These are phyloP conservation scores for Phytophthora melonis DNA, from an alignment of 352 stramenopile genomes.

Conservation along the genomic window DNA sequence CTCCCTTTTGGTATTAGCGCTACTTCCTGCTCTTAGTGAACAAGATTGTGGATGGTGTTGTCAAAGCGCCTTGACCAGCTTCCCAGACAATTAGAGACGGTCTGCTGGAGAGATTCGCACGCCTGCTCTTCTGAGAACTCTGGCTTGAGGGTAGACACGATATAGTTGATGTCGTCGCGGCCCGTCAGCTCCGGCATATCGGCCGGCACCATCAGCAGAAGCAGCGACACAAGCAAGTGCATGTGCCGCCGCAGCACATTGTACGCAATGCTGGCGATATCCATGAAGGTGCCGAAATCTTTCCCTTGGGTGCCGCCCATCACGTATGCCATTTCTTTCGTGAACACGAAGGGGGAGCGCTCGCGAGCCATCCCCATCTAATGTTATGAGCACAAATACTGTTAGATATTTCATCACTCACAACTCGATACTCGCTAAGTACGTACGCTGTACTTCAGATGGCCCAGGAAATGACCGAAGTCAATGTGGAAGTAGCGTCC, in stretches of 20 bases:
- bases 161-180: slow-evolving; percentile 87
- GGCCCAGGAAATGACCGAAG: slow-evolving; percentile 88
- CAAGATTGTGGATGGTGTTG: slow-evolving; percentile 85
- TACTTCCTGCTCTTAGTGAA: slow-evolving; percentile 22
- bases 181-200: slow-evolving; percentile 87
- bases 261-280: slow-evolving; percentile 79
- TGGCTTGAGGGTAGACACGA: slow-evolving; percentile 77
- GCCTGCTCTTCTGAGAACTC: slow-evolving; percentile 79
- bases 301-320: slow-evolving; percentile 79
- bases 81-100: slow-evolving; percentile 85
- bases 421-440: background rate
- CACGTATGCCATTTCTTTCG: slow-evolving; percentile 89
- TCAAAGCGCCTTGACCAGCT: slow-evolving; percentile 90
- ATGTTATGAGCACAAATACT: background rate
- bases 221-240: slow-evolving; percentile 84
- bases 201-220: slow-evolving; percentile 90
- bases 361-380: slow-evolving; percentile 86
- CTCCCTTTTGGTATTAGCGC: background rate
- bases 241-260: slow-evolving; percentile 87
- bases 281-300: slow-evolving; percentile 78
- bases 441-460: slow-evolving; percentile 86
- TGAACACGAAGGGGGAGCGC: slow-evolving; percentile 90
- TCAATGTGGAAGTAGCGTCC: slow-evolving; percentile 92
- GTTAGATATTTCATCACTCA: background rate
- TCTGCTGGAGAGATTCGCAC: slow-evolving; percentile 73